phyloP scores from a whole-genome alignment of 305 asterid genomes.

The Solanum aculeatissimum region DNA sequence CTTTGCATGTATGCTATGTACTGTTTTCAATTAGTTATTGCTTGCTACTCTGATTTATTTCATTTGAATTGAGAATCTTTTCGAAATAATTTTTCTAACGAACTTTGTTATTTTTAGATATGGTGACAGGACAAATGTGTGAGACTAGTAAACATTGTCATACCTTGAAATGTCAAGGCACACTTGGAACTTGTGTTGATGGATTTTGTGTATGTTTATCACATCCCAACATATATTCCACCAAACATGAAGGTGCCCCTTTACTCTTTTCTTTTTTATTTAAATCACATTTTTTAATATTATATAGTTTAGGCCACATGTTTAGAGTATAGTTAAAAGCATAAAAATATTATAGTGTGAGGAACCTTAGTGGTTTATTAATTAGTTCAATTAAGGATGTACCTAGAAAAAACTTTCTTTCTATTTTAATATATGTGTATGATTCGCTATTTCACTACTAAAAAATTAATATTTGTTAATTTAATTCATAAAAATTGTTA shows the following conservation, averaged over 20 bases:
- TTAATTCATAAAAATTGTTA: background rate
- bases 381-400: background rate
- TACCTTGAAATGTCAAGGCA: background rate
- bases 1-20: too few species aligned
- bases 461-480: background rate
- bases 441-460: background rate
- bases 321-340: background rate
- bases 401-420: background rate
- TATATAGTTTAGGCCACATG: background rate
- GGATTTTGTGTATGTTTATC: background rate
- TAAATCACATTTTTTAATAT: background rate
- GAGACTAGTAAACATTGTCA: background rate
- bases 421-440: background rate
- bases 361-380: background rate
- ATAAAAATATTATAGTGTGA: background rate
- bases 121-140: background rate
- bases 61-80: background rate
- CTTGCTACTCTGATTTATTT: background rate
- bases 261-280: background rate
- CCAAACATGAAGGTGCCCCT: background rate
- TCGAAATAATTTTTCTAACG: background rate
- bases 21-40: accelerated
- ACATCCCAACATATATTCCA: background rate
- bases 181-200: background rate
- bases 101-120: background rate